Conservation (phyloP, 257 asterid species). For the Coffea canephora region DNA sequence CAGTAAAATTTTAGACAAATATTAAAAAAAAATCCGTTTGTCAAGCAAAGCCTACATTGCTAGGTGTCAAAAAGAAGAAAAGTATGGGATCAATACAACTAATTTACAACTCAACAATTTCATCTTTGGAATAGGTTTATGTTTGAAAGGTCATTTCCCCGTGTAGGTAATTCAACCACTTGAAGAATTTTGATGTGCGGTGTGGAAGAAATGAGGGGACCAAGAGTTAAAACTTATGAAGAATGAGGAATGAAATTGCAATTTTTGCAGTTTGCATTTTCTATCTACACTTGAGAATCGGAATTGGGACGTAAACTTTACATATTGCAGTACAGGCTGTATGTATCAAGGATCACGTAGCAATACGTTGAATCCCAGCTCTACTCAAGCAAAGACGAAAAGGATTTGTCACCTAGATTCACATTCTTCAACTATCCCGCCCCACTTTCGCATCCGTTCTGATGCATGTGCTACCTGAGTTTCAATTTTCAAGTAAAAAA, state of each 20-base stretch:
- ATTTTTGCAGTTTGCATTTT: background rate
- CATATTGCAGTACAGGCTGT: background rate
- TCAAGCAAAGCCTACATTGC: too few relatives aligned
- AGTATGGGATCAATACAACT: too few relatives aligned
- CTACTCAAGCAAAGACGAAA: background rate
- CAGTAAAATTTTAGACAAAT: too few relatives aligned
- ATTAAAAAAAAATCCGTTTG: too few relatives aligned
- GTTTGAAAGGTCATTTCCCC: too few relatives aligned
- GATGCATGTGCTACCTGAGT: conserved; percentile 86
- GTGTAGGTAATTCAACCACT: too few relatives aligned
- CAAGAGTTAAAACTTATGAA: background rate
- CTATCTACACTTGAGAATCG: background rate
- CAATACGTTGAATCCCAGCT: too few relatives aligned
- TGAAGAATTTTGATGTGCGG: background rate
- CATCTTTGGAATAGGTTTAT: too few relatives aligned
- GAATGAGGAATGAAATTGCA: background rate
- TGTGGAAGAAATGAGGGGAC: background rate
- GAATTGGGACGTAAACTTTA: too few relatives aligned
- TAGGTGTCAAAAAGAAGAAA: too few relatives aligned
- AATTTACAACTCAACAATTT: too few relatives aligned
- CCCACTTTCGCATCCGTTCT: conserved; percentile 73
- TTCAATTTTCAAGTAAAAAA: conserved; percentile 6
- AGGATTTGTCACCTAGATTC: conserved; percentile 7
- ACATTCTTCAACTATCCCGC: conserved; percentile 32
- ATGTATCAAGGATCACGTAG: background rate